A percentile compares a stretch with the other conserved stretches of the same genome.
Evolutionary conservation across 306 rosid genomes (phyloP).

Genomic region (Glycine tomentella): DNA sequence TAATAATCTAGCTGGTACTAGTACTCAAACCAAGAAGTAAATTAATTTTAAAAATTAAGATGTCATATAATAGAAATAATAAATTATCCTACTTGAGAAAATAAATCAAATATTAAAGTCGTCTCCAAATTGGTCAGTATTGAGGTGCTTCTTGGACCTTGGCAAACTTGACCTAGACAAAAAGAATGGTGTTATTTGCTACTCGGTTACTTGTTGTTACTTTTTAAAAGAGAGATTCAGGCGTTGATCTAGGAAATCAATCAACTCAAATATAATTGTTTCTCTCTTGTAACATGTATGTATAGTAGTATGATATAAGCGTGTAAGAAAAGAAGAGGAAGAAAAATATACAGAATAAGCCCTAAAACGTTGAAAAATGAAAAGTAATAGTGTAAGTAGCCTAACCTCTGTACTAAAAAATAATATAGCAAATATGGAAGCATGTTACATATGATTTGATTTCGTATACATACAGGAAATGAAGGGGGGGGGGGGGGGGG

Average conservation of each 20-base stretch:
- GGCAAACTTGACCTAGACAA: conserved; percentile 11
- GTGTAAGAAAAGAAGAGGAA: conserved; percentile 13
- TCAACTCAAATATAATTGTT: not conserved
- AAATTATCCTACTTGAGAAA: not conserved
- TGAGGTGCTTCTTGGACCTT: not conserved
- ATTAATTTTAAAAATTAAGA: not conserved
- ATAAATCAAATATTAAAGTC: conserved; percentile 4
- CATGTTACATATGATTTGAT: not conserved
- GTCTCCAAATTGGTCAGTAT: not conserved
- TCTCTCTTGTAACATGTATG: conserved; percentile 19
- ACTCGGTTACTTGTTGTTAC: not conserved
- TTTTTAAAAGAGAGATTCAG: not conserved
- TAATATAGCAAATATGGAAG: not conserved
- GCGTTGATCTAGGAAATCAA: conserved; percentile 13
- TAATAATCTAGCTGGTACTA: not conserved
- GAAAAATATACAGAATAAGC: not conserved
- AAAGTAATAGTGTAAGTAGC: not conserved
- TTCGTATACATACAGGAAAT: not conserved
- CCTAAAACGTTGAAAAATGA: not conserved
- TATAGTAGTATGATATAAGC: not conserved
- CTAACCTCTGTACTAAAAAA: not conserved
- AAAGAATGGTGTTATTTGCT: not conserved
- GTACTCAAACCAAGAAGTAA: not conserved
- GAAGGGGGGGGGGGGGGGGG: too few relatives aligned
- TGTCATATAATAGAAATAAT: not conserved